Evolutionary conservation across 805 yeast genomes (phyloP).

Genomic region (Candida maris): DNA sequence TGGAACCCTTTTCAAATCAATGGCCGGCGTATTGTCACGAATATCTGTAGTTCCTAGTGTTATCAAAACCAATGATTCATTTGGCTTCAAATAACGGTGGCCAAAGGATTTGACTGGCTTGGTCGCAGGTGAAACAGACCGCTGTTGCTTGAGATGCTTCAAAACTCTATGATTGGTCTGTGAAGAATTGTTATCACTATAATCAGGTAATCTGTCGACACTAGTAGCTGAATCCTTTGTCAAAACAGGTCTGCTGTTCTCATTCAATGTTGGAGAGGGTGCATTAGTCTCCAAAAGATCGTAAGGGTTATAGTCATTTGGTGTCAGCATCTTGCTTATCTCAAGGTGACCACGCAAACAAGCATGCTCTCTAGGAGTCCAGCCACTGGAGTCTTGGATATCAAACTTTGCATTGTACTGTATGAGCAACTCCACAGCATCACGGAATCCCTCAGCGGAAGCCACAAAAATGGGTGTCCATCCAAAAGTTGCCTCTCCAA

Average conservation of each 20-base stretch:
- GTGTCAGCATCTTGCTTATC: conserved; percentile 60
- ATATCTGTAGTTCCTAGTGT: conserved; percentile 86
- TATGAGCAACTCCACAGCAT: conserved; percentile 54
- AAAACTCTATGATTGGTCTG: conserved; percentile 16
- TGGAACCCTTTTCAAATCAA: conserved; percentile 72
- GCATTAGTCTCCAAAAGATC: conserved; percentile 17
- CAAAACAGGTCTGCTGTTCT: conserved; percentile 34
- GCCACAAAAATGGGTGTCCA: conserved; percentile 95
- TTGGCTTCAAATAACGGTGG: conserved; percentile 61
- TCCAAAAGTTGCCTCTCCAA: conserved; percentile 74
- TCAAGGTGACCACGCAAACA: conserved; percentile 80
- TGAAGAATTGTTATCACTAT: conserved; percentile 6
- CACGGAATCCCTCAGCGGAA: conserved; percentile 74
- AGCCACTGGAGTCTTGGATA: conserved; percentile 76
- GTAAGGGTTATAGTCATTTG: conserved; percentile 39
- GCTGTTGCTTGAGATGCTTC: conserved; percentile 19
- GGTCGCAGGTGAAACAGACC: conserved; percentile 29
- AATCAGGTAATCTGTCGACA: conserved; percentile 26
- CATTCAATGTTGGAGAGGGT: conserved; percentile 25
- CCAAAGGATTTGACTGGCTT: conserved; percentile 81
- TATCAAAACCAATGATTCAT: conserved; percentile 70
- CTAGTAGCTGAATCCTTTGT: conserved; percentile 20
- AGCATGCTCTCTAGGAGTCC: conserved; percentile 98
- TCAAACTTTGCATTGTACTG: conserved; percentile 51
- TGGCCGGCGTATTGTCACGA: conserved; percentile 53